phyloP scores from a whole-genome alignment of 2,329 filamentous ascomycete genomes.

The Colletotrichum musae region DNA sequence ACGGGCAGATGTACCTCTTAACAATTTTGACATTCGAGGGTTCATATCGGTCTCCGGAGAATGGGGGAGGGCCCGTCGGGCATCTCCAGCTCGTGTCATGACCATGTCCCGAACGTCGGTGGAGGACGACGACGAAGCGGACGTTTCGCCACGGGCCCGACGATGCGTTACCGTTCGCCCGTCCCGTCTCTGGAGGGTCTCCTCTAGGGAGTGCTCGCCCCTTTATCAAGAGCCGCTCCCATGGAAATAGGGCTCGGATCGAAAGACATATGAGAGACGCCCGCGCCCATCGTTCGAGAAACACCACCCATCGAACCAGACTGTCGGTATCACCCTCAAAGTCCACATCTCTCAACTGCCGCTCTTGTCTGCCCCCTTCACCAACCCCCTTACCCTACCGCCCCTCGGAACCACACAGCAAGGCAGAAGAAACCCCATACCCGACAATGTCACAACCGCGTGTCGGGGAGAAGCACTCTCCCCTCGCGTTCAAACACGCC shows the following conservation, averaged over 20 bases:
- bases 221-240: constrained; percentile 7
- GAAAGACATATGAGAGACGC: constrained; percentile 18
- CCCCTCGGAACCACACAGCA: neutral
- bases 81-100: neutral
- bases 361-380: neutral
- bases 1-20: constrained; percentile 25
- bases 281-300: neutral
- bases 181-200: neutral
- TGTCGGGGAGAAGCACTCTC: constrained; percentile 17
- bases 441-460: constrained; percentile 21
- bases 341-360: constrained; percentile 8
- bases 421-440: neutral
- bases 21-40: constrained; percentile 27
- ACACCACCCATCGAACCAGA: neutral
- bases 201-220: neutral
- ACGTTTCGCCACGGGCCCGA: constrained; percentile 17
- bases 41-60: too few relatives aligned
- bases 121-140: constrained; percentile 8
- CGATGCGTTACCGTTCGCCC: neutral
- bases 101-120: constrained; percentile 3
- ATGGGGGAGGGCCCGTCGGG: too few relatives aligned
- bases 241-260: too few relatives aligned
- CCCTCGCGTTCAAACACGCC: constrained; percentile 26
- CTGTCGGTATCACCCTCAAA: constrained; percentile 17
- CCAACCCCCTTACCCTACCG: neutral